Evolutionary conservation across 2,329 filamentous ascomycete genomes (phyloP), one percentile per base, ranked within the genome.

Genomic region (Capronia epimyces): DNA sequence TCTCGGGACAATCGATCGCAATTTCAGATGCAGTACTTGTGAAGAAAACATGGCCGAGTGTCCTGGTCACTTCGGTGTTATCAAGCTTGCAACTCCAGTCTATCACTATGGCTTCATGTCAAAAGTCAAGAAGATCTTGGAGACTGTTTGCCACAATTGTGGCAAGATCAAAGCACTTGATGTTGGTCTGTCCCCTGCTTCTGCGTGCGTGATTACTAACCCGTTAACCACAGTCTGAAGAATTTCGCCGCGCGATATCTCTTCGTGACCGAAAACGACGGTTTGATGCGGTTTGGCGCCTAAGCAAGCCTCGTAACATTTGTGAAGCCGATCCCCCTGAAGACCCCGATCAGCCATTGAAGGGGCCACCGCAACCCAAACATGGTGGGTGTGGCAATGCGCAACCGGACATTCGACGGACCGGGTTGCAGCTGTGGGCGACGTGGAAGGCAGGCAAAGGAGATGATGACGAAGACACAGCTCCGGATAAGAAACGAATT

Each of bases 71-170:
- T 99, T 98, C 68, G 93, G 93, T 59, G 94, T 98, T 72, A 98
- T 98, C 64, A 94, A 98, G 73, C 80, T 99, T 62, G 90, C 93
- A 36, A 90, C 89, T 67, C 93, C 94, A 49, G 93, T 98, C 63
- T 99, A 87, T 71, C 93, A 99, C 64, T 80, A 84, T 63, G 93
- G 93, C 65, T 99, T 96, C 73, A 86, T 99, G 75, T 94, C 88
- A 71, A 97, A 97, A 77, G 90, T 95, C 73, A 98, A 99, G 79
- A 98, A 97, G 78, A 82, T 99, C 64, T 78, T 98, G 70, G 94
- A 98, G 79, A 93, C 90, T 63, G 90, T 98, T 71, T 98, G 94
- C 80, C 90, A 95, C 75, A 96, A 94, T 72, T 98, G 94, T 79
- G 91, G 90, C 74, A 95, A 93, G 78, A 88, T 97, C 67, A 82